These are phyloP conservation scores for Alternaria sp. DNA, from an alignment of 2,329 filamentous ascomycete species.

Conservation along the genomic window DNA sequence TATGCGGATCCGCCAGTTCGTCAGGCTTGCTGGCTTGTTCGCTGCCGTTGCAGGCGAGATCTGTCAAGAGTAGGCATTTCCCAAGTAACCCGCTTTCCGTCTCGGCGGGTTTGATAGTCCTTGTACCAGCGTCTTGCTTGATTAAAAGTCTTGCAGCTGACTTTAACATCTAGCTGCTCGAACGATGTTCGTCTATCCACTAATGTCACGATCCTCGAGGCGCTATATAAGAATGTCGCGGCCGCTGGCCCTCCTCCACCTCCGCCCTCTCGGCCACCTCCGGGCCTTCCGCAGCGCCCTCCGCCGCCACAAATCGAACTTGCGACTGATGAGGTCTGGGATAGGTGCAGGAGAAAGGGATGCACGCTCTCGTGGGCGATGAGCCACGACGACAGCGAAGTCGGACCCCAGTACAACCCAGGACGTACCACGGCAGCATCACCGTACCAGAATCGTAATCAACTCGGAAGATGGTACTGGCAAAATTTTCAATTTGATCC, in stretches of 20 bases:
- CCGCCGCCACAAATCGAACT: background rate
- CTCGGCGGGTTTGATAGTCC: background rate
- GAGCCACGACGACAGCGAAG: slow-evolving; percentile 14
- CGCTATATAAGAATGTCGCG: background rate
- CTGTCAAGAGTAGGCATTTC: background rate
- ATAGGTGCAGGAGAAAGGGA: slow-evolving; percentile 17
- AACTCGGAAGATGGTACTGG: slow-evolving; percentile 13
- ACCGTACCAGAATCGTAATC: background rate
- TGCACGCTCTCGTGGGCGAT: slow-evolving; percentile 21
- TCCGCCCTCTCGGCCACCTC: background rate
- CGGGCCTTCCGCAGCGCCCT: too few species aligned
- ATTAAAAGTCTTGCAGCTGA: background rate
- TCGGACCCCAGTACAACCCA: slow-evolving; percentile 16
- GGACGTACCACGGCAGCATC: slow-evolving; percentile 11
- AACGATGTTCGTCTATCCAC: background rate
- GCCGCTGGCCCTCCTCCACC: background rate
- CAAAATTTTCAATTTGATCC: background rate
- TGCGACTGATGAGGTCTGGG: slow-evolving; percentile 18
- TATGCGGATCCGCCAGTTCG: background rate
- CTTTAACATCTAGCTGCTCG: background rate
- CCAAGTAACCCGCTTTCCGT: background rate
- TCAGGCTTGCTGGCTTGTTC: background rate
- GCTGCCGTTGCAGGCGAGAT: background rate
- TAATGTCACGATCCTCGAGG: background rate
- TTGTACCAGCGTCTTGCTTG: background rate